These are phyloP conservation scores for Phytophthora colocasiae DNA, from an alignment of 352 stramenopile genomes.

Conservation along the genomic window DNA sequence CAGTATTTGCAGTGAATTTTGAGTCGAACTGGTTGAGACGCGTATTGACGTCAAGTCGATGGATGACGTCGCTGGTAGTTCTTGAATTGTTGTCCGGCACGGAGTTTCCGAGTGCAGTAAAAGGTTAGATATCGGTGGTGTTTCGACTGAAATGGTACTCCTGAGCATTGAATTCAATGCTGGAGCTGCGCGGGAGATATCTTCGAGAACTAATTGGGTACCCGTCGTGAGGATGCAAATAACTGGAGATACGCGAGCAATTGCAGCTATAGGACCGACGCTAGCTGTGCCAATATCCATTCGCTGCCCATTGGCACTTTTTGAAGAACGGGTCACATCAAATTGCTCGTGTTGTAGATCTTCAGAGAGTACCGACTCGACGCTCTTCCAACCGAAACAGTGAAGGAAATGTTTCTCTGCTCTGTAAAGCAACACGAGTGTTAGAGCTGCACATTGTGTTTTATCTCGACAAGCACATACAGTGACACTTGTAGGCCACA, in stretches of 20 bases:
- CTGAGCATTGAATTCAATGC: constrained; percentile 9
- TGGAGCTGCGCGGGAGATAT: constrained; percentile 11
- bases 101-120: constrained; percentile 8
- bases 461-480: constrained; percentile 26
- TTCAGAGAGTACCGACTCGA: constrained; percentile 16
- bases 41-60: constrained; percentile 53
- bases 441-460: constrained; percentile 2
- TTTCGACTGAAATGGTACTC: constrained; percentile 2
- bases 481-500: constrained; percentile 49
- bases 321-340: constrained; percentile 15
- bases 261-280: constrained; percentile 31
- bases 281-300: constrained; percentile 17
- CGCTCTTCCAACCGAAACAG: constrained; percentile 39
- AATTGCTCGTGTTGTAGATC: constrained; percentile 26
- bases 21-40: constrained; percentile 33
- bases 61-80: constrained; percentile 3
- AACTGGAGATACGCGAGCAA: constrained; percentile 32
- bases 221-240: constrained; percentile 37
- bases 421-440: constrained; percentile 12
- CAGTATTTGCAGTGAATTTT: constrained; percentile 49
- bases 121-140: constrained; percentile 3
- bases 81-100: not conserved
- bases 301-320: constrained; percentile 5
- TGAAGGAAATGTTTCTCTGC: constrained; percentile 29
- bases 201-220: constrained; percentile 34